Percentiles rank a stretch among this genome's conserved stretches.
These are phyloP conservation scores for Cyanidioschyzon merolae DNA, from an alignment of 23 red algal genomes.

Conservation along the genomic window DNA sequence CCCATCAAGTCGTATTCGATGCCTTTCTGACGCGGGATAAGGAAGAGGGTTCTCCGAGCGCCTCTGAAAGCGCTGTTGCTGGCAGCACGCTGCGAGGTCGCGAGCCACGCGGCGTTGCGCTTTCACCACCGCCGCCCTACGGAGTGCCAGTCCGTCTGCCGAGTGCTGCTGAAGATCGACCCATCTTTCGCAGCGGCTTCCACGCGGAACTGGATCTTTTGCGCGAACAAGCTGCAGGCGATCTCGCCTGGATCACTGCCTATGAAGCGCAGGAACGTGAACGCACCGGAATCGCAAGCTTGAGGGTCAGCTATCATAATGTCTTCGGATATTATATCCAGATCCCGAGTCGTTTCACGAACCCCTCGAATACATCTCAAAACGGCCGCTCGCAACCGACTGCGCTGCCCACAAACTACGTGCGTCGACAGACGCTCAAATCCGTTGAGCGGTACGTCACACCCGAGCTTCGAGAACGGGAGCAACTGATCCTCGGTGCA, in stretches of 20 bases:
- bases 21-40: slow-evolving; percentile 9
- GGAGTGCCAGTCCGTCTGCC: slow-evolving; percentile 20
- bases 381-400: not conserved
- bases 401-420: slow-evolving; percentile 16
- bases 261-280: slow-evolving; percentile 45
- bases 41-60: slow-evolving; percentile 1
- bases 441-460: slow-evolving; percentile 47
- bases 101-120: not conserved
- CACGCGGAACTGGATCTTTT: slow-evolving; percentile 48
- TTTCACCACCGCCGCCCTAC: not conserved
- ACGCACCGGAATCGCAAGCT: slow-evolving; percentile 29
- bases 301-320: slow-evolving; percentile 42
- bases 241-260: slow-evolving; percentile 33
- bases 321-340: slow-evolving; percentile 20
- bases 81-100: not conserved
- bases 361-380: not conserved
- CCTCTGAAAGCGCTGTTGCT: not conserved
- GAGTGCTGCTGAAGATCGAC: slow-evolving; percentile 21
- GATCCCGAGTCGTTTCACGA: slow-evolving; percentile 4
- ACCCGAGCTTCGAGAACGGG: slow-evolving; percentile 27
- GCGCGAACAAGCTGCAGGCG: slow-evolving; percentile 25
- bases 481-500: slow-evolving; percentile 23
- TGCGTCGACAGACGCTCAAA: slow-evolving; percentile 20
- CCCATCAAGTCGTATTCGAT: slow-evolving; percentile 16
- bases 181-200: slow-evolving; percentile 45